phyloP scores from a whole-genome alignment of 2,329 filamentous ascomycete species.

The Blumeriella jaapii region DNA sequence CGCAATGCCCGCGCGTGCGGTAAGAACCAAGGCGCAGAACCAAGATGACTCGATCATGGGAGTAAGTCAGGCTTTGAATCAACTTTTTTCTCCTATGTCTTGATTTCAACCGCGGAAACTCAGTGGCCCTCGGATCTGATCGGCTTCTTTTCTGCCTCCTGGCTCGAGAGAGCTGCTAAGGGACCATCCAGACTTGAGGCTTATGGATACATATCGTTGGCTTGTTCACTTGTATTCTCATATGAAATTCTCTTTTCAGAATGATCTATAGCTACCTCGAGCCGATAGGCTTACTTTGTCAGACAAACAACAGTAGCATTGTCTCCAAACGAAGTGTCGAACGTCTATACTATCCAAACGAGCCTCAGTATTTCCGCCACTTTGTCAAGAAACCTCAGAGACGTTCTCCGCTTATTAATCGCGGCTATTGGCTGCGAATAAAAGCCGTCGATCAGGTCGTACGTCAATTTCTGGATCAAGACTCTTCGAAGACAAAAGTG shows the following conservation, averaged over 20 bases:
- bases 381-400: slow-evolving; percentile 79
- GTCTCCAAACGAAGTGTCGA: slow-evolving; percentile 91
- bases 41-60: slow-evolving; percentile 35
- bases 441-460: slow-evolving; percentile 69
- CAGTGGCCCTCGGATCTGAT: no score
- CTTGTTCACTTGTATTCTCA: no score
- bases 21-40: slow-evolving; percentile 21
- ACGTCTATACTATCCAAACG: slow-evolving; percentile 64
- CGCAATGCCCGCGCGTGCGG: neutral
- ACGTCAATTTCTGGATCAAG: slow-evolving; percentile 54
- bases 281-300: slow-evolving; percentile 6
- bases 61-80: no score
- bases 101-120: no score
- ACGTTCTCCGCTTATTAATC: slow-evolving; percentile 78
- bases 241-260: no score
- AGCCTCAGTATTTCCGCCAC: slow-evolving; percentile 75
- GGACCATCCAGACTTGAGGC: no score
- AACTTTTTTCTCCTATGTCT: no score
- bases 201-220: no score
- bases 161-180: no score
- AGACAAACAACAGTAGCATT: slow-evolving; percentile 88
- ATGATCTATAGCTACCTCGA: neutral
- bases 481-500: slow-evolving; percentile 49
- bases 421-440: slow-evolving; percentile 64
- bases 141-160: neutral